These are phyloP conservation scores for Pleurotus djamor DNA, from an alignment of 768 basidiomycete genomes.

Conservation along the genomic window DNA sequence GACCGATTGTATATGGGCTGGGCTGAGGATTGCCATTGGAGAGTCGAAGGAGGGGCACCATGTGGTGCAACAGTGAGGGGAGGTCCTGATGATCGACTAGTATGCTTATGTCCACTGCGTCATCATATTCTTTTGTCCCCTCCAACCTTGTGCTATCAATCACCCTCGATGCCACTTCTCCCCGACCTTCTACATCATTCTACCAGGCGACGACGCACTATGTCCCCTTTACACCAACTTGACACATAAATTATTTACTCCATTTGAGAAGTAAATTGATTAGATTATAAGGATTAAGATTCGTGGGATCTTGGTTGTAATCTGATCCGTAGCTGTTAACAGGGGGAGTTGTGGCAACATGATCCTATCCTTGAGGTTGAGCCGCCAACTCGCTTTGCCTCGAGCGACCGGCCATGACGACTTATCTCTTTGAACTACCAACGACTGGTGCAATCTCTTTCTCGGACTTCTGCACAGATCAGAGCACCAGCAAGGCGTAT, in stretches of 20 bases:
- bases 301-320: constrained; percentile 1
- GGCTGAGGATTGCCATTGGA: constrained; percentile 74
- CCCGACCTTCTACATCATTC: background rate
- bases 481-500: constrained; percentile 45
- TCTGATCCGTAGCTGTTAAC: background rate
- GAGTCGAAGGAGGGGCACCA: constrained; percentile 47
- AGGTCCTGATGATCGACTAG: background rate
- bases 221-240: background rate
- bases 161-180: background rate
- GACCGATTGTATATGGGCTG: constrained; percentile 81
- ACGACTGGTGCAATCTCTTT: constrained; percentile 86
- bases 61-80: constrained; percentile 55
- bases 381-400: background rate
- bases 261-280: constrained; percentile 4
- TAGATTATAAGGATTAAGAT: constrained; percentile 3
- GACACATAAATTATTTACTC: background rate
- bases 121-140: background rate
- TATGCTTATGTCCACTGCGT: background rate
- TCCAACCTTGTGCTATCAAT: background rate
- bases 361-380: background rate
- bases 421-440: constrained; percentile 78
- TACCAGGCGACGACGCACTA: background rate
- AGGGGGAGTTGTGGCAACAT: background rate
- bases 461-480: constrained; percentile 66
- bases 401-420: constrained; percentile 25